Evolutionary conservation across 2,329 filamentous ascomycete genomes (phyloP), one percentile per base, ranked within the genome.

Genomic region (Fusarium sp.): DNA sequence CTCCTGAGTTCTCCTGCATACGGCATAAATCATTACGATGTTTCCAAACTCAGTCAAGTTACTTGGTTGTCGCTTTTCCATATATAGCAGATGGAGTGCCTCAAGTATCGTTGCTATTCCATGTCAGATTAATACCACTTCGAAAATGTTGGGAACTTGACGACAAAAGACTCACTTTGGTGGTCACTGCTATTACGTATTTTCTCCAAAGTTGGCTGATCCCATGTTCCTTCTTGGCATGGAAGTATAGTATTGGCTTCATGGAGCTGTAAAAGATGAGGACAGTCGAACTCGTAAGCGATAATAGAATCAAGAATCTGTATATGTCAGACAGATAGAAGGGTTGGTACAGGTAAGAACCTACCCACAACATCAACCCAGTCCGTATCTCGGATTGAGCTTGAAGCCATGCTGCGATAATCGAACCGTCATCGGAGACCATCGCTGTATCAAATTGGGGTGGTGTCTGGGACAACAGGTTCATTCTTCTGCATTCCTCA

Each of bases 41-140:
- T 52, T 58, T 15, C 67, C 57, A n/a, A 70, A 70, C 18, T 70
- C 59, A 30, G 67, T 55, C 34, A 70, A 51, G n/a, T 62, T 61
- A 28, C 59, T 50, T 18, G 60, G 53, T 4, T 62, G 52, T 18
- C 50, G 67, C 16, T 71, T 70, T 45, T 70, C 67, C 59, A 70
- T 62, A 12, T 65, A 70, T 4, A 70, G 42, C 5, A 65, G 51
- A 7, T 68, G 55, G 30, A 70, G 55, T 8, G 67, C 56, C 34
- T 71, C 68, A 4, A 46, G 38, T 20, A 70, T 47, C 8, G 63
- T 49, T 34, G 36, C 59, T 62, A 16, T 40, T 6, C 13, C 45
- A 38, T 54, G 13, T 26, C 20, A 28, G 28, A 33, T 62, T 18
- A 62, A 57, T 45, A 7, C 15, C 5, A 54, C n/a, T n/a, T 20